Percentiles rank a stretch among this genome's conserved stretches.
phyloP scores from a whole-genome alignment of 2,329 filamentous ascomycete species.

The Alternaria triticimaculans region DNA sequence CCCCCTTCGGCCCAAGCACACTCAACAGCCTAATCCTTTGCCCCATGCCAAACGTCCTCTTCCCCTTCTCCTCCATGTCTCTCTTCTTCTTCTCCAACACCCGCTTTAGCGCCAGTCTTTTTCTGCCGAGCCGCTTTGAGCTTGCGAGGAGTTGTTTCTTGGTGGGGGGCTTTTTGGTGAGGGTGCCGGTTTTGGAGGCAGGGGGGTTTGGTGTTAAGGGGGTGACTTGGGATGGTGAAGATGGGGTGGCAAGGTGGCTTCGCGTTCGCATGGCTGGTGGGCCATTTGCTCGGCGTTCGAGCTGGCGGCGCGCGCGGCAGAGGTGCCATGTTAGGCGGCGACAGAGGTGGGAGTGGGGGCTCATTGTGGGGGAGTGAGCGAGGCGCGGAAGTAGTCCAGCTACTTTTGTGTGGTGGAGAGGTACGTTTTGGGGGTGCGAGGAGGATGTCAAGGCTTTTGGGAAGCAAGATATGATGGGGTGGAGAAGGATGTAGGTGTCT shows the following conservation, averaged over 20 bases:
- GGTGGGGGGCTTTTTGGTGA: not conserved
- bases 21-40: not conserved
- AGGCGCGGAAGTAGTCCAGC: not conserved
- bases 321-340: not conserved
- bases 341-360: not conserved
- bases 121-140: not conserved
- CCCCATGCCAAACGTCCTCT: not conserved
- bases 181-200: not conserved
- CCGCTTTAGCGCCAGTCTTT: not conserved
- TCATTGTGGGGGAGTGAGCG: not conserved
- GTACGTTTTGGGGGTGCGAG: not conserved
- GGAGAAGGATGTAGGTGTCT: not conserved
- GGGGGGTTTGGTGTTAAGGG: not conserved
- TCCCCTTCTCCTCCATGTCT: not conserved
- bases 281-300: rapidly evolving
- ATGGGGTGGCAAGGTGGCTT: not conserved
- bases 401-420: not conserved
- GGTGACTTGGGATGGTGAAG: not conserved
- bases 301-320: not conserved
- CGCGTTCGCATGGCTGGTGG: not conserved
- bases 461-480: no score
- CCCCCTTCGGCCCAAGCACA: not conserved
- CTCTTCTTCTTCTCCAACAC: not conserved
- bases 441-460: not conserved
- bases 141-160: not conserved